phyloP scores from a whole-genome alignment of 495 filamentous ascomycete genomes.

The Daldinia decipiens region DNA sequence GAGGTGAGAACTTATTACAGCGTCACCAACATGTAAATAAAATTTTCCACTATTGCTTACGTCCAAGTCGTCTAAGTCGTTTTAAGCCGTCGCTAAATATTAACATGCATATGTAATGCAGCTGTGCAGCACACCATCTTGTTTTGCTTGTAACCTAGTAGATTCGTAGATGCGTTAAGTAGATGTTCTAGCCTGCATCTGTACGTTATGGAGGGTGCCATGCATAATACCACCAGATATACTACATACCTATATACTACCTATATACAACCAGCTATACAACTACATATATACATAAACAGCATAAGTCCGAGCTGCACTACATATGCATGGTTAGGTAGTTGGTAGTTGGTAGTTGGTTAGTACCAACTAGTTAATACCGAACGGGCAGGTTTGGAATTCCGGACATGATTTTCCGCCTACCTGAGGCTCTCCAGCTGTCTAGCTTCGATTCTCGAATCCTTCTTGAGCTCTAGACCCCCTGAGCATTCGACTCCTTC shows the following conservation, averaged over 20 bases:
- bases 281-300: background rate
- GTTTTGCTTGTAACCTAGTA: conserved; percentile 22
- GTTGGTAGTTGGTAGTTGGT: no score
- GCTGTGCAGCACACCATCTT: conserved; percentile 26
- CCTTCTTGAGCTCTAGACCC: background rate
- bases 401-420: conserved; percentile 24
- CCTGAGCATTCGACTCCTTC: conserved; percentile 31
- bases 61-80: conserved; percentile 1
- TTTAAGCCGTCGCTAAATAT: conserved; percentile 21
- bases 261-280: no score
- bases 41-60: conserved; percentile 7
- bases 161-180: conserved; percentile 18
- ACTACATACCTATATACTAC: no score
- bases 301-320: conserved; percentile 9
- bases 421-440: conserved; percentile 17
- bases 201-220: conserved; percentile 17
- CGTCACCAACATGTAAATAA: background rate
- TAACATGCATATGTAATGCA: conserved; percentile 32
- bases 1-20: background rate
- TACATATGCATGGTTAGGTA: background rate
- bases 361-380: conserved; percentile 29
- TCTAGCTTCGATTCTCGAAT: conserved; percentile 21
- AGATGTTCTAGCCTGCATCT: conserved; percentile 19
- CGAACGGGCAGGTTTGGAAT: conserved; percentile 18
- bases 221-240: conserved; percentile 19